Conservation (phyloP, 441 rosid genomes). For the Croton setiger region DNA sequence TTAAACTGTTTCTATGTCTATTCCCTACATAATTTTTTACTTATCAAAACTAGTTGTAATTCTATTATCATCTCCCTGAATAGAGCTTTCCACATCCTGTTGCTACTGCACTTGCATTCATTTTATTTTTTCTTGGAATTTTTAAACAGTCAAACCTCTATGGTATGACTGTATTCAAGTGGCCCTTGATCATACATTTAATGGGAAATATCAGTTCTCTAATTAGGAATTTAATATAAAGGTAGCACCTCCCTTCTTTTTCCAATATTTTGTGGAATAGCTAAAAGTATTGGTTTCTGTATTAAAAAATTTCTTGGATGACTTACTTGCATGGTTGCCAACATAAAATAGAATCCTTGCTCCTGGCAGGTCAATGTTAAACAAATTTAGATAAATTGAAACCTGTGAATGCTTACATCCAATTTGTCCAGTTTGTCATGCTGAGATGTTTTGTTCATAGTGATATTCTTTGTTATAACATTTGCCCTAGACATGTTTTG, state of each 20-base stretch:
- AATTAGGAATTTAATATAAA: neutral
- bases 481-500: conserved; percentile 17
- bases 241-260: neutral
- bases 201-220: neutral
- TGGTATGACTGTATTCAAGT: neutral
- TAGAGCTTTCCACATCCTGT: neutral
- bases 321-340: neutral
- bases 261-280: neutral
- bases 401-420: neutral
- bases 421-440: too few species aligned
- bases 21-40: neutral
- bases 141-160: neutral
- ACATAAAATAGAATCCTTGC: neutral
- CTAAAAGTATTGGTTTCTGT: neutral
- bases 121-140: neutral
- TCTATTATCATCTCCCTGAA: neutral
- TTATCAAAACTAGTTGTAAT: neutral
- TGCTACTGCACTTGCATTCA: neutral
- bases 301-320: neutral
- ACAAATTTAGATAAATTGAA: neutral
- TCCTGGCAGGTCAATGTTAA: neutral
- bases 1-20: neutral
- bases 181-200: neutral
- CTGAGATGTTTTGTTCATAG: neutral
- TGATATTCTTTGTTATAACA: conserved; percentile 6